A percentile compares a stretch with the other conserved stretches of the same genome.
Evolutionary conservation across 768 basidiomycete genomes (phyloP).

Genomic region (Macrolepiota dolichaula): DNA sequence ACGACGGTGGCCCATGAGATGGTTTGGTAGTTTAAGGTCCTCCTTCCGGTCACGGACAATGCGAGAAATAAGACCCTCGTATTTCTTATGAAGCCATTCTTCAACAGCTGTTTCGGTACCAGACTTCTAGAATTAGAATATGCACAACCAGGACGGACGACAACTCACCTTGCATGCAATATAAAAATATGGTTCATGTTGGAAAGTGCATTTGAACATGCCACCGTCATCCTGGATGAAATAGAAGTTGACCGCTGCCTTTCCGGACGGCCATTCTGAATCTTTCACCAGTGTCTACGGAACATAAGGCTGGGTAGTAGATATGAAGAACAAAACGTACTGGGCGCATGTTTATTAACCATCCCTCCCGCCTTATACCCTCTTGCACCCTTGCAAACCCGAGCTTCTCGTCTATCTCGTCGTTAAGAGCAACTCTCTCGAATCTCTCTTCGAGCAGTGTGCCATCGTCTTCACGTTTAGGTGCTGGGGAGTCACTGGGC

Average conservation of each 20-base stretch:
- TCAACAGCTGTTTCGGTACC: constrained; percentile 89
- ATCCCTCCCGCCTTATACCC: constrained; percentile 76
- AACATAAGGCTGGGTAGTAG: neutral
- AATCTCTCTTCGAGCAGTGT: constrained; percentile 84
- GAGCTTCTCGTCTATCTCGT: constrained; percentile 92
- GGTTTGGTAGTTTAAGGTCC: constrained; percentile 93
- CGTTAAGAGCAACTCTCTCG: constrained; percentile 68
- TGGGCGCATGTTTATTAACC: constrained; percentile 99
- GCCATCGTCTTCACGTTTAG: constrained; percentile 85
- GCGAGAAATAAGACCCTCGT: constrained; percentile 81
- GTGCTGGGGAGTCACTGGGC: constrained; percentile 42
- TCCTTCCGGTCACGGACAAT: constrained; percentile 85
- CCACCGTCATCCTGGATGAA: constrained; percentile 97
- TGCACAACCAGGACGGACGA: neutral
- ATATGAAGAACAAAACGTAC: constrained; percentile 41
- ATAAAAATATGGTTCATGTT: constrained; percentile 93
- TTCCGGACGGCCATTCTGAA: constrained; percentile 77
- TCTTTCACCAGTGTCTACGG: constrained; percentile 82
- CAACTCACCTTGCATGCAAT: constrained; percentile 84
- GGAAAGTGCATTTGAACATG: constrained; percentile 92
- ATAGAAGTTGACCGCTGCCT: constrained; percentile 91
- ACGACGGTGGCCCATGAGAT: constrained; percentile 91
- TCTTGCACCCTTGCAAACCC: constrained; percentile 84
- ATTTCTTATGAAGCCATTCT: constrained; percentile 93
- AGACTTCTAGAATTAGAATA: constrained; percentile 36